These are phyloP conservation scores for Pleurotus cornucopiae DNA, from an alignment of 768 basidiomycete species.

Conservation along the genomic window DNA sequence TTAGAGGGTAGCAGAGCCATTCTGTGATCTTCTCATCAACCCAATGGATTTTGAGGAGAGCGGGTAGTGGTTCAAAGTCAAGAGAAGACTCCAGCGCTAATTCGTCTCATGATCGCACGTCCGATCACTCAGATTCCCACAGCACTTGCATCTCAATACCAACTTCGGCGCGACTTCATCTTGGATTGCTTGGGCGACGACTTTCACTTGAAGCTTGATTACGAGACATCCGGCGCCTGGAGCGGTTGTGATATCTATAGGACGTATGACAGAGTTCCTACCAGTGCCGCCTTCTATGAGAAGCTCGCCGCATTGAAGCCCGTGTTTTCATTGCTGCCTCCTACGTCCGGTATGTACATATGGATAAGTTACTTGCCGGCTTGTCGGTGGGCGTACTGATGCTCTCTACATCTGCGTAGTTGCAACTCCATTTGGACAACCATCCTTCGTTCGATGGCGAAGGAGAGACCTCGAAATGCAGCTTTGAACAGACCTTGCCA, in stretches of 20 bases:
- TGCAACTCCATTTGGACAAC: slow-evolving; percentile 58
- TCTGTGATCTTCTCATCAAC: no score
- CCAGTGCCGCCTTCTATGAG: slow-evolving; percentile 25
- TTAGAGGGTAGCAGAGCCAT: no score
- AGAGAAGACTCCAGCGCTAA: no score
- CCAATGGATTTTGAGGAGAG: no score
- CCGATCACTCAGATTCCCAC: background rate
- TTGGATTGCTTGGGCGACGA: slow-evolving; percentile 60
- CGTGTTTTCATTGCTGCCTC: slow-evolving; percentile 69
- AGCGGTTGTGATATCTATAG: slow-evolving; percentile 38
- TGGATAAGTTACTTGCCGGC: slow-evolving; percentile 41
- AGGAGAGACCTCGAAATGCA: slow-evolving; percentile 45
- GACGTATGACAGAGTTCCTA: slow-evolving; percentile 33
- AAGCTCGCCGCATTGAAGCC: slow-evolving; percentile 28
- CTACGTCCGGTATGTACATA: slow-evolving; percentile 80
- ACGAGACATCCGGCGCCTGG: slow-evolving; percentile 23
- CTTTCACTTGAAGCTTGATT: slow-evolving; percentile 49
- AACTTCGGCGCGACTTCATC: slow-evolving; percentile 53
- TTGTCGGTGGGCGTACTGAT: background rate
- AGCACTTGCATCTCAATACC: slow-evolving; percentile 56
- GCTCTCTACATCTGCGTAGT: background rate
- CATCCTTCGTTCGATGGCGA: slow-evolving; percentile 43
- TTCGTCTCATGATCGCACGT: no score
- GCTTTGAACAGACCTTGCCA: slow-evolving; percentile 57
- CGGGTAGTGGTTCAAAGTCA: no score